Percentiles rank a stretch among this genome's conserved stretches.
phyloP scores from a whole-genome alignment of 305 asterid species.

The Ajuga reptans region DNA sequence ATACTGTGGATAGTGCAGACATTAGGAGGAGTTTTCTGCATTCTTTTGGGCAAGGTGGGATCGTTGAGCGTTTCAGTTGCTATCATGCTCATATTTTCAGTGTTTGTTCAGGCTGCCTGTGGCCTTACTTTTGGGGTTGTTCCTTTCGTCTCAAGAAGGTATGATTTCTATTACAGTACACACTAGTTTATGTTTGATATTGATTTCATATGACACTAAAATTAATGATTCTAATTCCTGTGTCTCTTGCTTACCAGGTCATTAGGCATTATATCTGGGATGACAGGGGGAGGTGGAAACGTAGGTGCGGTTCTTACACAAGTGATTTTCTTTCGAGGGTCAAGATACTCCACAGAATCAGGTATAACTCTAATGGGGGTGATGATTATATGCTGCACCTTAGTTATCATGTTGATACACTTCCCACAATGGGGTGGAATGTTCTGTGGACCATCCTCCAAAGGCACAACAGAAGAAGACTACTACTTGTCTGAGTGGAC shows the following conservation, averaged over 20 bases:
- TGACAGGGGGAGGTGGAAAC: slow-evolving; percentile 92
- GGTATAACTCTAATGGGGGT: slow-evolving; percentile 75
- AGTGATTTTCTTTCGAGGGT: slow-evolving; percentile 65
- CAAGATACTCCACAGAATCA: slow-evolving; percentile 53
- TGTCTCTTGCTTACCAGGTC: slow-evolving; percentile 33
- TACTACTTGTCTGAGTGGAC: slow-evolving; percentile 75
- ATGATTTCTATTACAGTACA: too few species aligned
- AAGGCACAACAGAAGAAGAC: slow-evolving; percentile 60
- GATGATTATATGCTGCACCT: slow-evolving; percentile 61
- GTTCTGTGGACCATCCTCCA: slow-evolving; percentile 48
- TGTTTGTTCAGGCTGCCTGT: too few species aligned
- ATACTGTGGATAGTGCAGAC: too few species aligned
- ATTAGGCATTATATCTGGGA: slow-evolving; percentile 63
- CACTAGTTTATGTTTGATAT: too few species aligned
- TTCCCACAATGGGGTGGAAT: slow-evolving; percentile 96
- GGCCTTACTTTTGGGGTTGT: too few species aligned
- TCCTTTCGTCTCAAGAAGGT: too few species aligned
- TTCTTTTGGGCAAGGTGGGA: too few species aligned
- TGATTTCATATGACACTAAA: too few species aligned
- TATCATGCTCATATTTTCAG: too few species aligned
- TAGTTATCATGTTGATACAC: slow-evolving; percentile 38
- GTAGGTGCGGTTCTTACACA: slow-evolving; percentile 71
- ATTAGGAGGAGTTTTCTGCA: too few species aligned
- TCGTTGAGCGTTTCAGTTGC: too few species aligned
- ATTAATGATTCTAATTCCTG: too few species aligned